Evolutionary conservation across 805 yeast genomes (phyloP), one percentile per base, ranked within the genome.

Genomic region (Hanseniaspora meyeri): DNA sequence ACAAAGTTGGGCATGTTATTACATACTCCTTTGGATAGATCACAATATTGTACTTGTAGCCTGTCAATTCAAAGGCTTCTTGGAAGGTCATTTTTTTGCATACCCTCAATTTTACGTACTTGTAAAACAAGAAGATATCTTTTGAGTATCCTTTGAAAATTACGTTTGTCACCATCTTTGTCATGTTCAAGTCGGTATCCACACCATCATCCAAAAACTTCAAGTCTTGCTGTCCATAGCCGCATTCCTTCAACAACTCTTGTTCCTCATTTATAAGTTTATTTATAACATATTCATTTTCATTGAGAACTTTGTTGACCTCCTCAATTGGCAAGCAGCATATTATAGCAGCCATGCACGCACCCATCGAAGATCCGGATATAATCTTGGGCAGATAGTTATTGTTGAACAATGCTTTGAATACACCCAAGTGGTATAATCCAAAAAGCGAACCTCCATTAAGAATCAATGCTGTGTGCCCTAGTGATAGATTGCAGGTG

Each of bases 401-500:
- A 60, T 84, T 81, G 60, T 77, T 77, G 59, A 83, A 78, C n/a
- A 93, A 72, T 0, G 93, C 91, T 60, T 85, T 84, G 9, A 91
- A 86, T 1, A 90, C 96, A 1, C 98, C 98, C 38, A 93, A 66
- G 68, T 93, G 98, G 63, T 95, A 90, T 59, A 93, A 72, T 0
- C 98, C 97, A 71, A 91, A 93, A 24, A 93, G 71, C 0, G 97
- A 85, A 1, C 98, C 97, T 32, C 98, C 98, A 69, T 93, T 97
- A 29, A 93, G 72, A 40, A 91, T 79, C 57, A 93, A 73, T 0
- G 97, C 97, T 0, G 97, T 88, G 49, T 87, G 79, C 0, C 98
- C 98, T 67, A 85, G 79, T 0, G 95, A 82, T 66, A 88, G 89
- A 62, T 78, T 17, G 87, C 87, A 70, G 83, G 96, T 66, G 82